A percentile compares a stretch with the other conserved stretches of the same genome.
phyloP scores from a whole-genome alignment of 225 moss, liverwort and hornwort species.

The Ulota crispa region DNA sequence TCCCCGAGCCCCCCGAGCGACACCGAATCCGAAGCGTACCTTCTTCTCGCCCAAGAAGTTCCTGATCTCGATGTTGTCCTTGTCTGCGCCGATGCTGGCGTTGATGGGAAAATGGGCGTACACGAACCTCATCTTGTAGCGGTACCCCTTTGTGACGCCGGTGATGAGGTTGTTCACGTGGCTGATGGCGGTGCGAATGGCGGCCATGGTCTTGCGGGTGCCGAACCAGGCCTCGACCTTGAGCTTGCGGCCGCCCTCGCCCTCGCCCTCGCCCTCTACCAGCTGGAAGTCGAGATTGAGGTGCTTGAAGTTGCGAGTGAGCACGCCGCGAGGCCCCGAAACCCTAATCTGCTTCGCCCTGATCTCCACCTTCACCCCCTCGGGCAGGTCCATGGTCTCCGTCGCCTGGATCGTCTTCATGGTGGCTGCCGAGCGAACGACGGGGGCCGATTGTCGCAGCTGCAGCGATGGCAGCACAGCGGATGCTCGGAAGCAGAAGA shows the following conservation, averaged over 20 bases:
- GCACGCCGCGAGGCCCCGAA: constrained; percentile 66
- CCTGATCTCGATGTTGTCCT: constrained; percentile 75
- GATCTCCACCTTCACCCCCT: constrained; percentile 65
- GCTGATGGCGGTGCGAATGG: constrained; percentile 76
- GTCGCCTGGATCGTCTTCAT: constrained; percentile 69
- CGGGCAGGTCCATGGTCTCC: constrained; percentile 73
- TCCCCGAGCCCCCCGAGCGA: neutral
- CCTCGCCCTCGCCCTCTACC: constrained; percentile 22
- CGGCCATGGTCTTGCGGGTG: constrained; percentile 72
- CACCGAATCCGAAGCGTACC: constrained; percentile 30
- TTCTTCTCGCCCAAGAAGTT: constrained; percentile 88
- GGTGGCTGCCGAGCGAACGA: neutral
- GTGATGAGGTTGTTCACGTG: constrained; percentile 80
- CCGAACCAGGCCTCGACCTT: constrained; percentile 80
- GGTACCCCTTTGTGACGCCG: constrained; percentile 75
- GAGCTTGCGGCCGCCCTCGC: constrained; percentile 58
- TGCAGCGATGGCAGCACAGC: neutral
- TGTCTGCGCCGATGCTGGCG: constrained; percentile 65
- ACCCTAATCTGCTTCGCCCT: constrained; percentile 79
- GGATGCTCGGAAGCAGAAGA: neutral
- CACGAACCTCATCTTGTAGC: constrained; percentile 84
- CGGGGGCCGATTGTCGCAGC: neutral
- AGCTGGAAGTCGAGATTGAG: constrained; percentile 77
- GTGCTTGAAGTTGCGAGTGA: constrained; percentile 75
- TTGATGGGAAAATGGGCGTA: constrained; percentile 87